Evolutionary conservation across 2,329 filamentous ascomycete genomes (phyloP).

Genomic region (Aspergillus quadrilineatus): DNA sequence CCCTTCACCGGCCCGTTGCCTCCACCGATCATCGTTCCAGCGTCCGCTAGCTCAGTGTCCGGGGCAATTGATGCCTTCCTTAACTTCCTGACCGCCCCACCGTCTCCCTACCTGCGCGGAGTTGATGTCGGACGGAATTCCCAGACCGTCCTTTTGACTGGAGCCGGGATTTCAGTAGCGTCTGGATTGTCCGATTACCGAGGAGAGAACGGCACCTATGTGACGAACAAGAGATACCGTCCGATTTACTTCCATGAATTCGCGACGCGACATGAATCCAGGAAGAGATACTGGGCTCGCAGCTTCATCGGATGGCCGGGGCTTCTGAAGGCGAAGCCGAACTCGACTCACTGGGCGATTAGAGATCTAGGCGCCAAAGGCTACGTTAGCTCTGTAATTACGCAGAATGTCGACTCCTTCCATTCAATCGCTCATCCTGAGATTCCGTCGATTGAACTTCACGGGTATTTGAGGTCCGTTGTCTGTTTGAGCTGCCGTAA

Average conservation of each 20-base stretch:
- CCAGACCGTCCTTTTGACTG: slow-evolving; percentile 68
- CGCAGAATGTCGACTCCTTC: slow-evolving; percentile 97
- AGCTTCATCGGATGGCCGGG: slow-evolving; percentile 92
- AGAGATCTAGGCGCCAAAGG: slow-evolving; percentile 70
- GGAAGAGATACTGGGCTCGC: slow-evolving; percentile 93
- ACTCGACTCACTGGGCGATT: slow-evolving; percentile 75
- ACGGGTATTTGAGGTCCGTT: slow-evolving; percentile 81
- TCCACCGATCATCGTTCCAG: slow-evolving; percentile 70
- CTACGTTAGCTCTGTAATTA: slow-evolving; percentile 73
- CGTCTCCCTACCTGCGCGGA: slow-evolving; percentile 50
- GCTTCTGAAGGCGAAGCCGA: slow-evolving; percentile 74
- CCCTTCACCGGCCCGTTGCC: slow-evolving; percentile 85
- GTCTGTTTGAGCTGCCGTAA: slow-evolving; percentile 77
- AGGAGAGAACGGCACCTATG: slow-evolving; percentile 85
- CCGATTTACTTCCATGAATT: slow-evolving; percentile 96
- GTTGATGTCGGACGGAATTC: slow-evolving; percentile 45
- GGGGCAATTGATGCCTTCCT: slow-evolving; percentile 76
- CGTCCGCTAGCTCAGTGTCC: slow-evolving; percentile 64
- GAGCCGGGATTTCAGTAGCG: slow-evolving; percentile 89
- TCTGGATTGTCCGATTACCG: slow-evolving; percentile 92
- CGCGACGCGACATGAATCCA: slow-evolving; percentile 71
- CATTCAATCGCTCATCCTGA: slow-evolving; percentile 74
- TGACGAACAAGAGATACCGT: slow-evolving; percentile 82
- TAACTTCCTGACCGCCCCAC: slow-evolving; percentile 68
- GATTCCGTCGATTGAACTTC: slow-evolving; percentile 77